A percentile compares a stretch with the other conserved stretches of the same genome.
phyloP scores from a whole-genome alignment of 805 yeast species.

The Hanseniaspora thailandica region DNA sequence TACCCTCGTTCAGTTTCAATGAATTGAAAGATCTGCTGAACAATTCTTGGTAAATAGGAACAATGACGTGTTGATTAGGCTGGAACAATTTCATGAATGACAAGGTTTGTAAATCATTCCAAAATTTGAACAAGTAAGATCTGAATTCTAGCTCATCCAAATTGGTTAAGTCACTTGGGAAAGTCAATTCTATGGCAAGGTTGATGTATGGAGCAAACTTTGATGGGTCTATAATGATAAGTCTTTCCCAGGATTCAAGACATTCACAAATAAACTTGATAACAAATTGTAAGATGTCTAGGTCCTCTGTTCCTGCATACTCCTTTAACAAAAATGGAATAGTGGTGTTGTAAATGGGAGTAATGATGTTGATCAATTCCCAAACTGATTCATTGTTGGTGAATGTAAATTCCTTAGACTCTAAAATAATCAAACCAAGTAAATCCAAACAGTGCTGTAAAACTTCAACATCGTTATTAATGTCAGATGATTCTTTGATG shows the following conservation, averaged over 20 bases:
- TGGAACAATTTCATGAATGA: conserved; percentile 28
- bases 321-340: conserved; percentile 40
- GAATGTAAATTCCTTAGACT: conserved; percentile 39
- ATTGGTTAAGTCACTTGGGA: conserved; percentile 29
- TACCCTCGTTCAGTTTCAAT: conserved; percentile 24
- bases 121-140: conserved; percentile 81
- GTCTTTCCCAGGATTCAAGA: conserved; percentile 89
- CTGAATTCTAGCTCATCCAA: conserved; percentile 70
- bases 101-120: conserved; percentile 62
- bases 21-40: conserved; percentile 23
- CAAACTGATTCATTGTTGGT: conserved; percentile 47
- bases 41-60: conserved; percentile 47
- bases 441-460: conserved; percentile 84
- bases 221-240: conserved; percentile 60
- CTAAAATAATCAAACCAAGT: conserved; percentile 65
- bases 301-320: conserved; percentile 25
- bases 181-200: conserved; percentile 55
- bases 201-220: conserved; percentile 64
- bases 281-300: conserved; percentile 53
- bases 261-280: conserved; percentile 79
- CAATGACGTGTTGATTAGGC: conserved; percentile 39
- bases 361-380: conserved; percentile 53
- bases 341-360: conserved; percentile 53
- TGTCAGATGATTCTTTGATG: background rate
- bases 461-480: conserved; percentile 23